phyloP scores from a whole-genome alignment of 495 filamentous ascomycete genomes.

The Xylaria longipes region DNA sequence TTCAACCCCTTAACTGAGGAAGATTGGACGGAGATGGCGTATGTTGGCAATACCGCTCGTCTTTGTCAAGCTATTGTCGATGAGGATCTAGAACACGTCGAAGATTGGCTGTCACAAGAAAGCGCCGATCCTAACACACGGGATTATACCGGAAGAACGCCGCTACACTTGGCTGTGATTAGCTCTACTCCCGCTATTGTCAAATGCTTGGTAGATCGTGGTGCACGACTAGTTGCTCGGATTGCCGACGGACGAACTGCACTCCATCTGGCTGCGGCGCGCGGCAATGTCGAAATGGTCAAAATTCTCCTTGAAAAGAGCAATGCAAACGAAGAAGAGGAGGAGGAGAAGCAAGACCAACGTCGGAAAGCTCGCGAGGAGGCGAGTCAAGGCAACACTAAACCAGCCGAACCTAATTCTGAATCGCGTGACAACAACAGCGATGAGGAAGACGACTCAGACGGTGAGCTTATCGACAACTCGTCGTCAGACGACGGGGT shows the following conservation, averaged over 20 bases:
- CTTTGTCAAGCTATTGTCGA: conserved; percentile 81
- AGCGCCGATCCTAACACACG: conserved; percentile 65
- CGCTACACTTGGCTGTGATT: conserved; percentile 76
- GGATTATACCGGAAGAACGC: conserved; percentile 82
- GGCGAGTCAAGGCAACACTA: conserved; percentile 7
- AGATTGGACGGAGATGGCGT: conserved; percentile 83
- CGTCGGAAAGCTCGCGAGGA: conserved; percentile 46
- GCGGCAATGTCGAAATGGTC: conserved; percentile 72
- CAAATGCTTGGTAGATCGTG: conserved; percentile 70
- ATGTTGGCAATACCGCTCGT: conserved; percentile 71
- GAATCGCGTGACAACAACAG: conserved; percentile 31
- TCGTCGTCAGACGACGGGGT: conserved; percentile 45
- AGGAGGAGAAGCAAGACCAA: conserved; percentile 61
- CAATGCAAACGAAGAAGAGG: conserved; percentile 70
- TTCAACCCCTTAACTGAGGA: conserved; percentile 83
- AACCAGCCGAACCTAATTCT: conserved; percentile 28
- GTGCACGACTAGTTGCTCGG: conserved; percentile 72
- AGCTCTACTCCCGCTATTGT: conserved; percentile 71
- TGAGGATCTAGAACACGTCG: conserved; percentile 67
- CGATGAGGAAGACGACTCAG: conserved; percentile 41
- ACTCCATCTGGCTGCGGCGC: conserved; percentile 75
- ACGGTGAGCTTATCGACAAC: conserved; percentile 48
- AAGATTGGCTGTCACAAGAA: conserved; percentile 69
- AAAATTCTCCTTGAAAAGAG: conserved; percentile 73
- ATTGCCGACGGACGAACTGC: conserved; percentile 80